Conservation (phyloP, 768 basidiomycete genomes). For the Termitomyces heimii region DNA sequence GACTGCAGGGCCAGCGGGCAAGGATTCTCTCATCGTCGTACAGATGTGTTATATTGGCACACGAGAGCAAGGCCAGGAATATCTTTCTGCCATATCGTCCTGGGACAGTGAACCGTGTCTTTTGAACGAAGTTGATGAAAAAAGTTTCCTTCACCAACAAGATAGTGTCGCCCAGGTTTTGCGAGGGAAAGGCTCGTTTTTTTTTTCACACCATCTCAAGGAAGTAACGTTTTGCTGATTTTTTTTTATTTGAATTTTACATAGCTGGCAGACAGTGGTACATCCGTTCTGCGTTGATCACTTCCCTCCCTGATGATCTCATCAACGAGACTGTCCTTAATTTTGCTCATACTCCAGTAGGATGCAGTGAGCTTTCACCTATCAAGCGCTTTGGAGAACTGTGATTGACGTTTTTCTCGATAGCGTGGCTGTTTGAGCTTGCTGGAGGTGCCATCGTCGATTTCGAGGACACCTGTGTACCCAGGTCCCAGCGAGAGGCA, state of each 20-base stretch:
- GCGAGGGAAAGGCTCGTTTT: conserved; percentile 65
- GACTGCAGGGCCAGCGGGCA: conserved; percentile 81
- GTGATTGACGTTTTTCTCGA: neutral
- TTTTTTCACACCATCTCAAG: neutral
- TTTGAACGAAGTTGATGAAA: conserved; percentile 87
- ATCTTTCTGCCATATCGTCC: conserved; percentile 72
- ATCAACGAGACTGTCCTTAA: conserved; percentile 77
- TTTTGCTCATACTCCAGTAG: conserved; percentile 81
- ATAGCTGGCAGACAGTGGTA: conserved; percentile 84
- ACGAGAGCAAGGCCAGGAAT: conserved; percentile 67
- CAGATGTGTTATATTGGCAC: conserved; percentile 89
- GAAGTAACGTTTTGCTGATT: neutral
- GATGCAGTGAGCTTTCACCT: conserved; percentile 66
- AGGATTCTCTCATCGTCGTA: conserved; percentile 83
- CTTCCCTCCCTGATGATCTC: conserved; percentile 80
- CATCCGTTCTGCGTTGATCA: conserved; percentile 81
- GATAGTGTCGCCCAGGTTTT: conserved; percentile 89
- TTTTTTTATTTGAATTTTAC: neutral
- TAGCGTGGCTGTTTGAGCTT: conserved; percentile 91
- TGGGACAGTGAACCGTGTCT: conserved; percentile 88
- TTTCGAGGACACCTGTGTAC: conserved; percentile 67
- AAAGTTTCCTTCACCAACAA: conserved; percentile 85
- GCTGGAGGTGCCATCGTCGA: conserved; percentile 78
- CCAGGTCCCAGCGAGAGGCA: conserved; percentile 74
- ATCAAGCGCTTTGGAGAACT: neutral